Evolutionary conservation across 2,329 filamentous ascomycete species (phyloP), one percentile per base, ranked within the genome.

Genomic region (Bipolaris gigantea): DNA sequence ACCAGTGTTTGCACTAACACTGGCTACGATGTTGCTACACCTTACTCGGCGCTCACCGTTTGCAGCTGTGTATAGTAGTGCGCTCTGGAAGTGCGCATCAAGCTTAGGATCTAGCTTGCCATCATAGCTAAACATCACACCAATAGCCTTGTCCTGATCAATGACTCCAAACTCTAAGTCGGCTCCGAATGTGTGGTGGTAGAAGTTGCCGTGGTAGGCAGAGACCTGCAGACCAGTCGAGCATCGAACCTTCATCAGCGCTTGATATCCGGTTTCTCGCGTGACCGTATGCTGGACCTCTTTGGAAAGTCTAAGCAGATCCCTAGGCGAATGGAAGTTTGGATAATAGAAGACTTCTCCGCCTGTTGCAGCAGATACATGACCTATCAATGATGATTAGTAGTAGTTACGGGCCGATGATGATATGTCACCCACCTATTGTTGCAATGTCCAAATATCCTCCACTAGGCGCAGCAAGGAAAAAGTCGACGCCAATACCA

Each of bases 261-360:
- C 92, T 75, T 97, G 93, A 78, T 90, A 97, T 19, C 94, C 94
- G 42, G 93, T 96, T 73, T 97, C 92, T 59, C 94, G 84, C 2
- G 87, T 92, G 27, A 97, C 85, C 0, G 90, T 86, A 69, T 97
- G 93, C 62, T 87, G 85, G 60, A 99, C 86, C 77, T 99, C 94
- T 43, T 88, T 84, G 2, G 88, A 88, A 35, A 99, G 78, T 77
- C 93, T 95, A 51, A 90, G 81, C 39, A 88, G 86, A 74, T 99
- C 94, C 34, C 94, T 85, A 7, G 89, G 89, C 7, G 89, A 86
- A 55, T 96, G 87, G 78, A 96, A 99, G 74, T 97, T 99, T 41
- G 94, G 92, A 72, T 96, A 99, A 77, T 96, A 97, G 76, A 92
- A 99, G 0, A 88, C 90, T 74, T 99, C 94, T 59, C 94, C 94